These are phyloP conservation scores for Xylaria sp. DNA, from an alignment of 2,329 filamentous ascomycete genomes.

Conservation along the genomic window DNA sequence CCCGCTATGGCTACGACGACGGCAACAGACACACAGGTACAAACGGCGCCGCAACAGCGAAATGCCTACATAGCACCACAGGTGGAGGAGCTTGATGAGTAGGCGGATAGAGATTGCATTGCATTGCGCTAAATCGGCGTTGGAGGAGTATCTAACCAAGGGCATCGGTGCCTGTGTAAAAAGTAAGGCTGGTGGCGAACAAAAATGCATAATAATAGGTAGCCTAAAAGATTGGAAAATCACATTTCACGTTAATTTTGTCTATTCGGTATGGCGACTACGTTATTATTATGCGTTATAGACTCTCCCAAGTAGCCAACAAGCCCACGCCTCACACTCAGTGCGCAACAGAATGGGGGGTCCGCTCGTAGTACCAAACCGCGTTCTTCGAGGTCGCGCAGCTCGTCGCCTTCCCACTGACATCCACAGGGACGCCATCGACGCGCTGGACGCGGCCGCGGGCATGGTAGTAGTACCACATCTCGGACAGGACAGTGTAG, in stretches of 20 bases:
- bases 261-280: conserved; percentile 4
- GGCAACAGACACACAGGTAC: conserved; percentile 65
- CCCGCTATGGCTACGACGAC: conserved; percentile 67
- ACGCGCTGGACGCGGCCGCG: conserved; percentile 66
- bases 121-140: conserved; percentile 46
- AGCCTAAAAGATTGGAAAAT: conserved; percentile 25
- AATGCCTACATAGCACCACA: conserved; percentile 61
- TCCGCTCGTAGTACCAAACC: conserved; percentile 66
- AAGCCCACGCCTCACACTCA: neutral
- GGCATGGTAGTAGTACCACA: conserved; percentile 75
- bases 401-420: conserved; percentile 60
- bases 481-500: conserved; percentile 67
- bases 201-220: conserved; percentile 15
- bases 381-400: conserved; percentile 66
- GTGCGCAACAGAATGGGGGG: conserved; percentile 52
- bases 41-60: conserved; percentile 54
- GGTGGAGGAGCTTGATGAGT: conserved; percentile 66
- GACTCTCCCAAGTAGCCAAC: no score
- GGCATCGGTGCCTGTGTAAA: conserved; percentile 27
- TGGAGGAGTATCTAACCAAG: conserved; percentile 35
- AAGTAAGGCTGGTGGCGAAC: conserved; percentile 15
- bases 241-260: conserved; percentile 33
- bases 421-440: conserved; percentile 57
- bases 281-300: neutral
- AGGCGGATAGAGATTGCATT: conserved; percentile 30